Conservation (phyloP, 2,329 filamentous ascomycete species). For the Pseudogymnoascus sp. region DNA sequence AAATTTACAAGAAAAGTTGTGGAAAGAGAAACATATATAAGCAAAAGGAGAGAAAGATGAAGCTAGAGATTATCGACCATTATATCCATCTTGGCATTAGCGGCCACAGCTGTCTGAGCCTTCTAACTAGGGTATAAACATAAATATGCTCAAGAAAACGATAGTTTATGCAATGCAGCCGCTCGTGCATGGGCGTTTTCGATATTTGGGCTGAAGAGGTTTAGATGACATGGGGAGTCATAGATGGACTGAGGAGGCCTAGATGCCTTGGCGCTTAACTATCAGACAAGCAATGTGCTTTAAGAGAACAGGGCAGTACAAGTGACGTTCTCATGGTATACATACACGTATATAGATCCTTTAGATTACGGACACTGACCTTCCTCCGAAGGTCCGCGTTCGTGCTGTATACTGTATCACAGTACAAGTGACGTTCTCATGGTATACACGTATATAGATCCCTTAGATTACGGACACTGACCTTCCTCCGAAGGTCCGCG, state of each 20-base stretch:
- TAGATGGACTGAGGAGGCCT: not conserved
- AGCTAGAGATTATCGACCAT: not conserved
- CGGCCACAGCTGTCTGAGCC: not conserved
- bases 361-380: too few species aligned
- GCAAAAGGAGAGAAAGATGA: not conserved
- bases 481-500: too few species aligned
- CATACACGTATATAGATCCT: too few species aligned
- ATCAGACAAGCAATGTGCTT: not conserved
- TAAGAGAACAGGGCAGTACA: too few species aligned
- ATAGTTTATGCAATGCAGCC: not conserved
- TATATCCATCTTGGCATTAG: not conserved
- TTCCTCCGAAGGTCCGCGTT: too few species aligned
- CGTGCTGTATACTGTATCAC: too few species aligned
- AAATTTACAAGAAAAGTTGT: not conserved
- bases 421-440: too few species aligned
- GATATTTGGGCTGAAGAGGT: not conserved
- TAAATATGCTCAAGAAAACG: not conserved
- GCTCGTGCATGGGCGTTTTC: not conserved
- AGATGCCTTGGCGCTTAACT: not conserved
- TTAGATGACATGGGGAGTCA: too few species aligned
- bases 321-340: too few species aligned
- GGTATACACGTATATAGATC: too few species aligned
- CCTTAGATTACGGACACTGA: too few species aligned
- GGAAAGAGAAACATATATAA: not conserved
- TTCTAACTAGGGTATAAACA: not conserved